Evolutionary conservation across 306 rosid species (phyloP).

Genomic region (cucumber (Cucumis sativus)): Cucumber_9930_V3 NC_026658.2:8964501-8965000

Average conservation of each 20-base stretch:
- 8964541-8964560: not conserved
- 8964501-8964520: no score
- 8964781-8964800: slow-evolving; percentile 85
- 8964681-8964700: not conserved
- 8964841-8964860: slow-evolving; percentile 34
- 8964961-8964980: not conserved
- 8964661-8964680: no score
- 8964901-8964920: no score
- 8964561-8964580: not conserved
- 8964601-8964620: no score
- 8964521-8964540: not conserved
- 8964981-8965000: not conserved
- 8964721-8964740: slow-evolving; percentile 96
- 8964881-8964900: not conserved
- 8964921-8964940: not conserved
- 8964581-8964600: not conserved
- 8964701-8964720: slow-evolving; percentile 78
- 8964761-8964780: slow-evolving; percentile 94
- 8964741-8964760: slow-evolving; percentile 95
- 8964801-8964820: slow-evolving; percentile 60
- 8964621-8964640: not conserved
- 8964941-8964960: not conserved
- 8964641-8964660: not conserved
- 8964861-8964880: not conserved
- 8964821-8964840: slow-evolving; percentile 50